phyloP scores from a whole-genome alignment of 1,284 basidiomycete species.

The Puccinia novopanici region DNA sequence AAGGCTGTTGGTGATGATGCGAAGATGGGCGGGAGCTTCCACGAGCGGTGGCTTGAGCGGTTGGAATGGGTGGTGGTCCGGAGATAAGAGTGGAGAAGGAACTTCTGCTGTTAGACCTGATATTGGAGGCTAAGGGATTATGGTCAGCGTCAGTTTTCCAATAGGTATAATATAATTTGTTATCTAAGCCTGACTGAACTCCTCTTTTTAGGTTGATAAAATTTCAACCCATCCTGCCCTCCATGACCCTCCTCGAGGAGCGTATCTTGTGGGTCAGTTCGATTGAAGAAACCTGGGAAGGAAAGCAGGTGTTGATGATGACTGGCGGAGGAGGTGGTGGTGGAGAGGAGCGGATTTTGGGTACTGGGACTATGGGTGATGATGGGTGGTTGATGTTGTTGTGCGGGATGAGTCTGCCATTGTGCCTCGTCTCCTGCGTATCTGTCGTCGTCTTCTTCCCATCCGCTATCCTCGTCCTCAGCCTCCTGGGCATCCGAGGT shows the following conservation, averaged over 20 bases:
- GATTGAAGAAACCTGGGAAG: not conserved
- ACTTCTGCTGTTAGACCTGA: not conserved
- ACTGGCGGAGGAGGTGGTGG: no score
- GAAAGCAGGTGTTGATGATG: not conserved
- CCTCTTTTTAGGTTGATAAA: not conserved
- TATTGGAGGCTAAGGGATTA: not conserved
- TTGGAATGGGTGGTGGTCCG: not conserved
- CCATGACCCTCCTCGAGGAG: not conserved
- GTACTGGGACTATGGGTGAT: not conserved
- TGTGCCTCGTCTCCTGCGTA: not conserved
- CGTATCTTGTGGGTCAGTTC: not conserved
- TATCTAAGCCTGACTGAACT: not conserved
- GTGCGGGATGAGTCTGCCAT: not conserved
- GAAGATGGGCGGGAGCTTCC: not conserved
- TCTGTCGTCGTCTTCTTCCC: not conserved
- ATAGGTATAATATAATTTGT: not conserved
- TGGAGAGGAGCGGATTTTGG: not conserved
- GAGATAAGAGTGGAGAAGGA: not conserved
- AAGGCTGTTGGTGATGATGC: not conserved
- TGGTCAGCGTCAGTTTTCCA: no score
- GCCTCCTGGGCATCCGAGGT: conserved; percentile 4
- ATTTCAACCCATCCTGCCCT: not conserved
- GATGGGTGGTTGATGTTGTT: not conserved
- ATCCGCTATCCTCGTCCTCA: not conserved
- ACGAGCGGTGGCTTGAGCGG: not conserved